phyloP scores from a whole-genome alignment of 2,329 filamentous ascomycete species.

The Mycosphaerella sp. region DNA sequence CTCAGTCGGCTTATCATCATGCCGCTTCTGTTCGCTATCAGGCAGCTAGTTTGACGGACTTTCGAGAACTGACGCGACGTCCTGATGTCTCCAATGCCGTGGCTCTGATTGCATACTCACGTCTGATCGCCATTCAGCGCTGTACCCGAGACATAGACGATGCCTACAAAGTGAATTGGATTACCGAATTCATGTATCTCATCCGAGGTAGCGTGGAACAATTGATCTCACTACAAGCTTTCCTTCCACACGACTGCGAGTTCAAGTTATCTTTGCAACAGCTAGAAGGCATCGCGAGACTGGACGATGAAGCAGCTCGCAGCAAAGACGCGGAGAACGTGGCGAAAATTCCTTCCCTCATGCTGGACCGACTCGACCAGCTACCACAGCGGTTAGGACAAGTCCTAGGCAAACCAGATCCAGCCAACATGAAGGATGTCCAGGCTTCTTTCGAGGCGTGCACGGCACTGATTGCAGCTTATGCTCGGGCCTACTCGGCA shows the following conservation, averaged over 20 bases:
- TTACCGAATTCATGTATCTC: constrained; percentile 10
- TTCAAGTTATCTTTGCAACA: constrained; percentile 10
- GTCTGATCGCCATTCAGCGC: constrained; percentile 8
- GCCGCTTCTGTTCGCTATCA: constrained; percentile 10
- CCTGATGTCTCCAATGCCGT: constrained; percentile 11
- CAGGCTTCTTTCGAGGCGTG: constrained; percentile 9
- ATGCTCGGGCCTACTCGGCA: constrained; percentile 8
- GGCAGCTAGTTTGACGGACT: constrained; percentile 7
- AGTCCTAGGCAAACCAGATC: background rate
- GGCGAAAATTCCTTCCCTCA: constrained; percentile 2
- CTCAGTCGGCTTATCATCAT: constrained; percentile 4
- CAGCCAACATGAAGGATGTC: background rate
- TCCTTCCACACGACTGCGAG: constrained; percentile 9
- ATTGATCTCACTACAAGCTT: constrained; percentile 10
- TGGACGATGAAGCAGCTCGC: constrained; percentile 3
- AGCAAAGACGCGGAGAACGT: constrained; percentile 1
- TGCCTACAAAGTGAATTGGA: constrained; percentile 3
- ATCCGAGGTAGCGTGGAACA: constrained; percentile 8
- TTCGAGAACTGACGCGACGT: constrained; percentile 8
- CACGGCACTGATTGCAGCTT: constrained; percentile 10
- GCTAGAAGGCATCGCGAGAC: constrained; percentile 4
- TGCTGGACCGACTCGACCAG: constrained; percentile 3
- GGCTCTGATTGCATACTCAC: constrained; percentile 13
- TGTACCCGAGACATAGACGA: constrained; percentile 3
- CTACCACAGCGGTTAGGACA: constrained; percentile 1